A percentile compares a stretch with the other conserved stretches of the same genome.
phyloP scores from a whole-genome alignment of 257 asterid species.

The Nyctanthes arbortristis region DNA sequence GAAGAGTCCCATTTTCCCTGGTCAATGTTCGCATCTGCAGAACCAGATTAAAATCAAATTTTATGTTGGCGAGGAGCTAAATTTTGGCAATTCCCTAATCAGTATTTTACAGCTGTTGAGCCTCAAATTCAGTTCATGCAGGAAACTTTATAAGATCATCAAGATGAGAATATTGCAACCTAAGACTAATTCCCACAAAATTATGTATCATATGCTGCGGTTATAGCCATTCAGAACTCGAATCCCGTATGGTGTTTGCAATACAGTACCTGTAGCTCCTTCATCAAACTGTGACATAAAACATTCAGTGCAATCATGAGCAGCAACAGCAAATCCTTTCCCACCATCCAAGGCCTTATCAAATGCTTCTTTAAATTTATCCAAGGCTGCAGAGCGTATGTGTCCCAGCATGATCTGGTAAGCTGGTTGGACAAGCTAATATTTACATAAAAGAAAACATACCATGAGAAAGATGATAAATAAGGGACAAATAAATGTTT shows the following conservation, averaged over 20 bases:
- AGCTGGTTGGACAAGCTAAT: slow-evolving; percentile 93
- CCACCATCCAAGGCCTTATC: slow-evolving; percentile 69
- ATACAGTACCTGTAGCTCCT: slow-evolving; percentile 83
- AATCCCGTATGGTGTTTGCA: too few species aligned
- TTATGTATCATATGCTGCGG: too few species aligned
- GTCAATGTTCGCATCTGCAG: slow-evolving; percentile 64
- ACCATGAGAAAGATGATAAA: slow-evolving; percentile 3
- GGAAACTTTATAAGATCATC: not conserved
- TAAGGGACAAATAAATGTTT: too few species aligned
- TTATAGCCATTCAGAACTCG: too few species aligned
- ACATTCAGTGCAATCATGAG: slow-evolving; percentile 62
- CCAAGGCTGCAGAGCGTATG: slow-evolving; percentile 70
- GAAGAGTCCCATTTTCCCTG: slow-evolving; percentile 91
- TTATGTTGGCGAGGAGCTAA: not conserved
- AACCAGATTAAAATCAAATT: slow-evolving; percentile 10
- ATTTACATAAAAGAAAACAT: slow-evolving; percentile 9
- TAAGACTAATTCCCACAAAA: too few species aligned
- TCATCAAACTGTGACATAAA: slow-evolving; percentile 62
- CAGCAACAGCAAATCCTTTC: slow-evolving; percentile 77
- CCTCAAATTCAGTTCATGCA: not conserved
- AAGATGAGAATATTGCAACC: too few species aligned
- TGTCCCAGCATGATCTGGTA: slow-evolving; percentile 89
- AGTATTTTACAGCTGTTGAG: slow-evolving; percentile 21
- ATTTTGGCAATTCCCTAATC: slow-evolving; percentile 12
- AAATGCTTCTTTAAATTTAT: slow-evolving; percentile 74